Base-by-base conservation (phyloP, 78 protist species). In the Cavenderia fasciculata region DNA sequence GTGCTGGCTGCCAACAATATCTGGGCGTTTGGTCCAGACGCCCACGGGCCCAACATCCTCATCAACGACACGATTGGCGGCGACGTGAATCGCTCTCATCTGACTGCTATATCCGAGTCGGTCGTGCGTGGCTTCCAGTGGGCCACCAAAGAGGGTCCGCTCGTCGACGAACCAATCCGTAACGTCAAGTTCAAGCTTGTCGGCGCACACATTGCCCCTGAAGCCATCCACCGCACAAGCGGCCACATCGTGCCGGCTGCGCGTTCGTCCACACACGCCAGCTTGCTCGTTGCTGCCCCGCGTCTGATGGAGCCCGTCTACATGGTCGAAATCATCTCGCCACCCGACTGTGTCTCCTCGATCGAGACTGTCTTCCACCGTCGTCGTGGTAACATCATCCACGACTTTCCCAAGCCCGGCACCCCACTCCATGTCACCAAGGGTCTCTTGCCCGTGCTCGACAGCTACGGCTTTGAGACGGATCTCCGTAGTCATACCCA, bases 391-490 rank as follows among this genome's bases (percentile, higher is more conserved):
- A 94, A 94, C 49, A 85, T 97, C 46, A 36, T 69, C 4, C 44
- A 59, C 16, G 98, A 96, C 8, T 40, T 25, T 2, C 98, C 99
- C 29, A 95, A 94, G 73, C 93, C 98, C 0, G 99, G 99, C 18
- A 93, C 99, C 12, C 99, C 99, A 5, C 72, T 98, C 25, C 63
- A 94, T 74, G 16, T 59, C 6, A 34, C 96, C 33, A 76, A 94
- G 44, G 98, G 99, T 3, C 38, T 25, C 43, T 41, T 99, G 6
- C 99, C 99, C 4, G 98, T 95, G 29, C 91, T 99, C 62, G 99
- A 99, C 72, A 95, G 98, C 16, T 98, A 98, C 51, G 99, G 99
- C n/a, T 98, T 98, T 43, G 99, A 99, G 76, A 98, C 99, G 5
- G 99, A 98, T 41, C 74, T 99, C 62, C 23, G 97, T n/a, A 59